phyloP scores from a whole-genome alignment of 345 rosid species.

The Psidium guajava region DNA sequence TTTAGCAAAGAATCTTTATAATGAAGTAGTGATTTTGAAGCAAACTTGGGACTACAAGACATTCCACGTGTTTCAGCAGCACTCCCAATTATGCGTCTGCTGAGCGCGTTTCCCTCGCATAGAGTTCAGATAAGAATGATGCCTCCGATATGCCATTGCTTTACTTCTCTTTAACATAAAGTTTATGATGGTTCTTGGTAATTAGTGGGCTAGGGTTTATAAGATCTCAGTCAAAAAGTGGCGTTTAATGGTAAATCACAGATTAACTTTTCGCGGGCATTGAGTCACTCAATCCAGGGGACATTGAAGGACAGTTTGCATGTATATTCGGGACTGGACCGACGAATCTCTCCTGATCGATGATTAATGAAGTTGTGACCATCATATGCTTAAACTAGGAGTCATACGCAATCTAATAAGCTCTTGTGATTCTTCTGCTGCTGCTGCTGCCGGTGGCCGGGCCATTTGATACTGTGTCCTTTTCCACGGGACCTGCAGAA shows the following conservation, averaged over 20 bases:
- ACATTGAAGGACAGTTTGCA: neutral
- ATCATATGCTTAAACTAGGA: neutral
- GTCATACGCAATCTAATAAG: neutral
- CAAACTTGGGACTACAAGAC: neutral
- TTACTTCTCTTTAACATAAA: neutral
- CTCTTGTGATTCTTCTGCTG: neutral
- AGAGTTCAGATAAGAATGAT: neutral
- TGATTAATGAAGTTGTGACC: neutral
- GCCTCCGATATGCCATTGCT: neutral
- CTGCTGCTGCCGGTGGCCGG: neutral
- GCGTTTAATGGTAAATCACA: neutral
- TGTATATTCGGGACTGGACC: neutral
- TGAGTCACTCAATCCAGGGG: neutral
- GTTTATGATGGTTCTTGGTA: neutral
- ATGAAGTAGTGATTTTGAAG: conserved; percentile 26
- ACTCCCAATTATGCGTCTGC: neutral
- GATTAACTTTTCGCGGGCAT: neutral
- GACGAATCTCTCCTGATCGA: neutral
- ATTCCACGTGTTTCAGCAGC: neutral
- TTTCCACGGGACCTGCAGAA: neutral
- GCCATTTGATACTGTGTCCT: neutral
- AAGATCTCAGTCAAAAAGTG: neutral
- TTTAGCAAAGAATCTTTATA: conserved; percentile 15
- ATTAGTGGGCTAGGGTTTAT: neutral
- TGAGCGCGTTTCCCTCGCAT: neutral